Evolutionary conservation across 1,284 basidiomycete species (phyloP).

Genomic region (Malassezia restricta): DNA sequence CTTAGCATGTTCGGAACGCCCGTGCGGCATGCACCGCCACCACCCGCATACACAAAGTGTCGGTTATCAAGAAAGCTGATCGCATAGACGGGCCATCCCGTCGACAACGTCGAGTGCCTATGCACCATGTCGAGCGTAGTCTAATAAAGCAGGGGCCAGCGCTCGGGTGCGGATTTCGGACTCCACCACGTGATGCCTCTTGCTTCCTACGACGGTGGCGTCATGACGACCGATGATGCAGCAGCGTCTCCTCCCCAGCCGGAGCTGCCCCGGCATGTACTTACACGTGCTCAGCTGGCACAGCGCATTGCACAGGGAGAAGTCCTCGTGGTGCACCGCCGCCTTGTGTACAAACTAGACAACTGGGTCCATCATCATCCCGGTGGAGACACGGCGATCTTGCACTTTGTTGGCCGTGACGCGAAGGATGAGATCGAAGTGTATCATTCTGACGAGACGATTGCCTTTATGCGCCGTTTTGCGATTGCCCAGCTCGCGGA

Average conservation of each 20-base stretch:
- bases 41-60: conserved; percentile 36
- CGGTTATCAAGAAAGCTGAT: conserved; percentile 27
- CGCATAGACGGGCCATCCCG: conserved; percentile 38
- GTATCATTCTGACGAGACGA: conserved; percentile 65
- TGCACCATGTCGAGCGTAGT: neutral
- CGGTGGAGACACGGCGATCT: conserved; percentile 74
- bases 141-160: neutral
- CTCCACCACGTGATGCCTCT: neutral
- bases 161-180: neutral
- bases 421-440: conserved; percentile 88
- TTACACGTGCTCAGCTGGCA: conserved; percentile 33
- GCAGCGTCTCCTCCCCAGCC: no score
- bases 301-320: conserved; percentile 47
- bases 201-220: neutral
- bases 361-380: conserved; percentile 73
- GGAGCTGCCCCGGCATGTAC: conserved; percentile 6
- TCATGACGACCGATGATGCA: no score
- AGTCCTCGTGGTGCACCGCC: conserved; percentile 65
- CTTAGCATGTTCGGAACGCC: conserved; percentile 32
- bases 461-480: conserved; percentile 57
- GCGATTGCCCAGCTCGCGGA: conserved; percentile 62
- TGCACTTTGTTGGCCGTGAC: conserved; percentile 92
- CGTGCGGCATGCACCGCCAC: conserved; percentile 36
- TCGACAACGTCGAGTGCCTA: conserved; percentile 19
- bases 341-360: conserved; percentile 68